Conservation (phyloP, 1,284 basidiomycete species). For the Rhodofomes roseus region DNA sequence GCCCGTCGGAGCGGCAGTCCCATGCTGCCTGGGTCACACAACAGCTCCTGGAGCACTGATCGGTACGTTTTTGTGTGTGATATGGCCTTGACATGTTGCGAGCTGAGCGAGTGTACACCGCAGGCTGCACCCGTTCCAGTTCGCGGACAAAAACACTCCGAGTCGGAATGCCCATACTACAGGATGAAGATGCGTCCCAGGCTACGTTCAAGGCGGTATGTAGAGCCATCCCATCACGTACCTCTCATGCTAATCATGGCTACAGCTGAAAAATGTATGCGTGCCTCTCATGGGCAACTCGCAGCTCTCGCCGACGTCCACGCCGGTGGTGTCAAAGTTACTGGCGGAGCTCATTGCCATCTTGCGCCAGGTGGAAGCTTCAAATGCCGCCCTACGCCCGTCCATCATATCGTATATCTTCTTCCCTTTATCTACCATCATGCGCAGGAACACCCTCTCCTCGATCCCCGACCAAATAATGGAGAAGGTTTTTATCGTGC, state of each 20-base stretch:
- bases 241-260: conserved; percentile 2
- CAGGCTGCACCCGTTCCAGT: background rate
- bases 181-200: conserved; percentile 14
- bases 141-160: background rate
- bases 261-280: conserved; percentile 73
- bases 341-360: conserved; percentile 49
- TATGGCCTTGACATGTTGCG: background rate
- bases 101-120: background rate
- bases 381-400: conserved; percentile 41
- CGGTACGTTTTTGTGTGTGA: background rate
- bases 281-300: conserved; percentile 75
- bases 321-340: conserved; percentile 46
- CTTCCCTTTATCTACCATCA: conserved; percentile 80
- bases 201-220: conserved; percentile 33
- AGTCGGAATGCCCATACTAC: background rate
- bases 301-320: conserved; percentile 48
- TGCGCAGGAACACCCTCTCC: conserved; percentile 66
- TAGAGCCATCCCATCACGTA: background rate
- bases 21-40: background rate
- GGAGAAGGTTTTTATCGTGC: conserved; percentile 65
- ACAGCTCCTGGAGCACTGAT: background rate
- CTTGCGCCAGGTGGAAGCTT: conserved; percentile 42
- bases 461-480: conserved; percentile 77
- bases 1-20: background rate
- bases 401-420: conserved; percentile 82